Conservation (phyloP, 2,329 filamentous ascomycete genomes). For the Teratosphaeriaceae sp. region DNA sequence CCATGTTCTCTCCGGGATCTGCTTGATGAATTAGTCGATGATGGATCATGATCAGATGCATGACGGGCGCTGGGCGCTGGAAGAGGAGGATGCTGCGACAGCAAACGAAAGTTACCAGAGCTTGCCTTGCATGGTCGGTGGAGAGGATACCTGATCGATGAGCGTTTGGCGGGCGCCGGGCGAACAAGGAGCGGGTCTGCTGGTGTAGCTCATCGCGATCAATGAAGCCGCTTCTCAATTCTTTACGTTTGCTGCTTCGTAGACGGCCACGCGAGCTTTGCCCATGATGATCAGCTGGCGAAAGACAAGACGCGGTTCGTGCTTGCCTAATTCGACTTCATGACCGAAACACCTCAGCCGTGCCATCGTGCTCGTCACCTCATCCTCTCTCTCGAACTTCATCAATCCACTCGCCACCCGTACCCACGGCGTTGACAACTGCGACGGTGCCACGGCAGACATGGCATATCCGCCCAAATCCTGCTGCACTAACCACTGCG, state of each 20-base stretch:
- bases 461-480: background rate
- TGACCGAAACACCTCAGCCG: background rate
- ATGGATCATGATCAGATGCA: background rate
- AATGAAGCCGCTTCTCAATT: too few relatives aligned
- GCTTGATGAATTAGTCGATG: too few relatives aligned
- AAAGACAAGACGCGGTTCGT: background rate
- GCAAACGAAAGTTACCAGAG: background rate
- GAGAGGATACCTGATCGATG: background rate
- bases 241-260: background rate
- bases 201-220: too few relatives aligned
- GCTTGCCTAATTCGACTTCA: background rate
- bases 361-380: background rate
- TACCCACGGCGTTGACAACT: too few relatives aligned
- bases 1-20: too few relatives aligned
- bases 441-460: background rate
- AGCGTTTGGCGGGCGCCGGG: too few relatives aligned
- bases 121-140: background rate
- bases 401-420: too few relatives aligned
- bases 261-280: background rate
- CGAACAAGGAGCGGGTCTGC: too few relatives aligned
- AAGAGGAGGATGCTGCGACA: background rate
- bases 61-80: background rate
- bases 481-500: background rate
- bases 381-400: background rate
- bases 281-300: background rate